phyloP scores from a whole-genome alignment of 2,329 filamentous ascomycete species.

The Thielaviopsis punctulata region DNA sequence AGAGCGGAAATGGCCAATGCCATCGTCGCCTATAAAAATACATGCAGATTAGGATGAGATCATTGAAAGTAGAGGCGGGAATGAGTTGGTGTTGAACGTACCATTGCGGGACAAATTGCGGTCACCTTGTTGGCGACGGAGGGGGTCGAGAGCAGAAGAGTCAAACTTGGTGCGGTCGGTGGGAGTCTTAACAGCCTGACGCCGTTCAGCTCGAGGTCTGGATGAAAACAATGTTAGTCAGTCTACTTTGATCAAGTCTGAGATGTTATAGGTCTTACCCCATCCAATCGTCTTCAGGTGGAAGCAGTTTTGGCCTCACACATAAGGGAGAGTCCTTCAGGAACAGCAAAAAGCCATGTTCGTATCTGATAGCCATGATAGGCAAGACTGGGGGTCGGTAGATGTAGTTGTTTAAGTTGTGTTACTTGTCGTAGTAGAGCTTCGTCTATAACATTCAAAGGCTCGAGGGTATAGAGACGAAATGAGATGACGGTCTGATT shows the following conservation, averaged over 20 bases:
- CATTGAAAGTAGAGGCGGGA: neutral
- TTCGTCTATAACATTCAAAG: neutral
- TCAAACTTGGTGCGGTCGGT: constrained; percentile 12
- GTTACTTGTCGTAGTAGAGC: neutral
- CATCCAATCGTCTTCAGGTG: constrained; percentile 90
- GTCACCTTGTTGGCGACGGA: constrained; percentile 5
- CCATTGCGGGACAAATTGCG: constrained; percentile 4
- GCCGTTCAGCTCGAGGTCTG: constrained; percentile 2
- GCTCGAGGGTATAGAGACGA: neutral
- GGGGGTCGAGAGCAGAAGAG: constrained; percentile 13
- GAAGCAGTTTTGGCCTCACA: constrained; percentile 59
- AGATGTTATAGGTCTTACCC: constrained; percentile 39
- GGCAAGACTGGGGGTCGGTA: neutral
- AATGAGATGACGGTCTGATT: neutral
- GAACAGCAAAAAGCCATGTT: constrained; percentile 55
- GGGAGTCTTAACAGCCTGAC: constrained; percentile 9
- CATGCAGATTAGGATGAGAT: neutral
- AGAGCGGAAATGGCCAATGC: constrained; percentile 10
- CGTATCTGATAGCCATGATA: constrained; percentile 38
- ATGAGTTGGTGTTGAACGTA: neutral
- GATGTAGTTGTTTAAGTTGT: neutral
- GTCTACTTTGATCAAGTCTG: neutral
- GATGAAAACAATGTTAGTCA: neutral
- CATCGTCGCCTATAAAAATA: constrained; percentile 1
- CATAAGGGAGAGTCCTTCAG: constrained; percentile 72